Conservation (phyloP, 768 basidiomycete genomes). For the Galerina marginata region DNA sequence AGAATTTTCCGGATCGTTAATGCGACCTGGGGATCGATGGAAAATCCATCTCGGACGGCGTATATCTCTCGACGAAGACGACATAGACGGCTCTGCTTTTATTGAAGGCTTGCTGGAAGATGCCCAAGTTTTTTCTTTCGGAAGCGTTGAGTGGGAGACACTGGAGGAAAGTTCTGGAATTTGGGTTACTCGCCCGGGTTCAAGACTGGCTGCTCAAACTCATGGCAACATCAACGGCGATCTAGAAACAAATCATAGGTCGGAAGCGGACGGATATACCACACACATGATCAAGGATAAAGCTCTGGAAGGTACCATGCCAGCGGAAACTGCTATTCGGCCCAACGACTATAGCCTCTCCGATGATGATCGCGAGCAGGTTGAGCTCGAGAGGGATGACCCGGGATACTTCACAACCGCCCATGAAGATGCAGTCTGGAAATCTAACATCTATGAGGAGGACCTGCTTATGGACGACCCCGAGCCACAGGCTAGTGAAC, state of each 20-base stretch:
- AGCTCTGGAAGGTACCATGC: background rate
- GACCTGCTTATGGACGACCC: no score
- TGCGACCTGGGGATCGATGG: slow-evolving; percentile 41
- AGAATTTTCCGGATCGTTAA: slow-evolving; percentile 37
- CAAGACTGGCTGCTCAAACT: background rate
- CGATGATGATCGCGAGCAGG: slow-evolving; percentile 5
- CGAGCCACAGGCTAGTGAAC: no score
- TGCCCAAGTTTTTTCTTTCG: slow-evolving; percentile 28
- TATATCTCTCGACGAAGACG: slow-evolving; percentile 39
- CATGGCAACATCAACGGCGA: background rate
- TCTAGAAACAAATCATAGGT: background rate
- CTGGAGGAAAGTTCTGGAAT: slow-evolving; percentile 31
- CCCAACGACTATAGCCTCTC: background rate
- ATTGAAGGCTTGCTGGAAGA: slow-evolving; percentile 40
- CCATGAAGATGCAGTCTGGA: background rate
- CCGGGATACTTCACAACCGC: background rate
- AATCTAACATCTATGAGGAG: no score
- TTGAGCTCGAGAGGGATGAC: background rate
- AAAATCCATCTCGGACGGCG: slow-evolving; percentile 45
- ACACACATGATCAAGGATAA: background rate
- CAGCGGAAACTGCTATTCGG: background rate
- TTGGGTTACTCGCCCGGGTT: slow-evolving; percentile 34
- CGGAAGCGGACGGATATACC: background rate
- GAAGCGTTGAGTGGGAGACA: slow-evolving; percentile 33
- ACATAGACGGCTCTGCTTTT: slow-evolving; percentile 40